Base-by-base conservation (phyloP, 495 filamentous ascomycete genomes). In the Xylaria longipes region DNA sequence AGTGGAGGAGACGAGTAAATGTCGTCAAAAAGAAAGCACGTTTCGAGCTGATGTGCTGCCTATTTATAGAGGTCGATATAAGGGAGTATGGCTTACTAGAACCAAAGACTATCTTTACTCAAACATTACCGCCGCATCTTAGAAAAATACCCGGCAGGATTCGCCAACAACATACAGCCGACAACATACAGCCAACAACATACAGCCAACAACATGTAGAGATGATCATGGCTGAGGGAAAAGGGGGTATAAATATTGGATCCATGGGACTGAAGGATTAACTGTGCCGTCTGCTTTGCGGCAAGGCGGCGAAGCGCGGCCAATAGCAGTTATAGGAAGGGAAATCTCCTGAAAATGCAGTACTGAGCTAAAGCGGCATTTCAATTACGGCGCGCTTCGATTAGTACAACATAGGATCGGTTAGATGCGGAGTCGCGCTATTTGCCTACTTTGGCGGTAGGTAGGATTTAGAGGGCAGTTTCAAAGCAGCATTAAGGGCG, bases 21-120 rank as follows among this genome's bases (percentile, higher is more conserved):
- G 57, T 37, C 57, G 33, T 61, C 35, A 39, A 61, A 61, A 61
- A 61, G 57, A 39, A 39, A 3, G 57, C 57, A 39, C 54, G 27
- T 57, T 57, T 57, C 54, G 27, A 57, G 54, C 54, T 57, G 54
- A 57, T 57, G 54, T 57, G 27, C 54, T 57, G 27, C 54, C 29
- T 33, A 57, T 57, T 27, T 57, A 57, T 57, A 33, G 3, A 57
- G 54, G 3, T 57, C 29, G 54, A 33, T 57, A 57, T 57, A 57
- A 57, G 57, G 57, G n/a, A 39, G 57, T 61, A 61, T 37, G 57
- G 41, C 31, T 61, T 37, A 61, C 57, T 33, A 61, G 57, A 61
- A 61, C 57, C 35, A 61, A 61, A 61, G 27, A 57, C 54, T 57
- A 17, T 33, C 27, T 31, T 57, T 57, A 57, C 54, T 57, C 54